Percentiles rank a stretch among this genome's conserved stretches.
Evolutionary conservation across 1,284 basidiomycete genomes (phyloP).

Genomic region (Moesziomyces parantarcticus): DNA sequence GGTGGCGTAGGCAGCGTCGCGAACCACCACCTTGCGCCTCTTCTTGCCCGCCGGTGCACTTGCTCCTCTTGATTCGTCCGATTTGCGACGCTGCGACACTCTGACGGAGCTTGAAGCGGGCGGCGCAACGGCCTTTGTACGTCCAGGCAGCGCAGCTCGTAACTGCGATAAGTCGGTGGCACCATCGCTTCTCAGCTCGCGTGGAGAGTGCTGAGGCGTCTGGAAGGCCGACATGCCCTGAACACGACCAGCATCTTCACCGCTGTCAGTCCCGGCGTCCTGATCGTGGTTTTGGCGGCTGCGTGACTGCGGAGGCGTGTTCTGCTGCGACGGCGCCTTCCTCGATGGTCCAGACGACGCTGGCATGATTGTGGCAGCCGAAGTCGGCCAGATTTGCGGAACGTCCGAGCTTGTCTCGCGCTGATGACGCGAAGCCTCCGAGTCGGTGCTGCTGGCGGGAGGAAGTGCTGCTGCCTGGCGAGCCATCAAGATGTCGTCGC

Average conservation of each 20-base stretch:
- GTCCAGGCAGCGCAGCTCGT: conserved; percentile 1
- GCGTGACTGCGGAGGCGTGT: conserved; percentile 34
- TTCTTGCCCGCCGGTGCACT: conserved; percentile 24
- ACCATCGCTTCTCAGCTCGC: conserved; percentile 13
- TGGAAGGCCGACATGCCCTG: conserved; percentile 44
- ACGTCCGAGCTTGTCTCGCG: conserved; percentile 37
- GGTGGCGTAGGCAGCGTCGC: conserved; percentile 82
- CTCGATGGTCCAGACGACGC: conserved; percentile 2
- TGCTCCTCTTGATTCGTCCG: background rate
- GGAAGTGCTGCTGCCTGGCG: conserved; percentile 1
- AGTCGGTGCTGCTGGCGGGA: conserved; percentile 1
- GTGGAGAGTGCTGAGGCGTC: conserved; percentile 41
- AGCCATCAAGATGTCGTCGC: conserved; percentile 9
- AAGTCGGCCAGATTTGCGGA: conserved; percentile 7
- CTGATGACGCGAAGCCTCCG: conserved; percentile 9
- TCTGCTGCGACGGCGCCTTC: conserved; percentile 17
- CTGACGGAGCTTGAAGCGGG: background rate
- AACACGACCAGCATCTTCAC: conserved; percentile 24
- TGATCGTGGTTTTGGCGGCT: conserved; percentile 28
- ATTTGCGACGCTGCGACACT: conserved; percentile 22
- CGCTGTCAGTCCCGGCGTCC: conserved; percentile 37
- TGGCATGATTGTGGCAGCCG: background rate
- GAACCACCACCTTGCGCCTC: conserved; percentile 70
- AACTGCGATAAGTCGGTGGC: conserved; percentile 1
- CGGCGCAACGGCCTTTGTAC: background rate